Evolutionary conservation across 495 filamentous ascomycete species (phyloP).

Genomic region (Hypoxylon subgilvum): DNA sequence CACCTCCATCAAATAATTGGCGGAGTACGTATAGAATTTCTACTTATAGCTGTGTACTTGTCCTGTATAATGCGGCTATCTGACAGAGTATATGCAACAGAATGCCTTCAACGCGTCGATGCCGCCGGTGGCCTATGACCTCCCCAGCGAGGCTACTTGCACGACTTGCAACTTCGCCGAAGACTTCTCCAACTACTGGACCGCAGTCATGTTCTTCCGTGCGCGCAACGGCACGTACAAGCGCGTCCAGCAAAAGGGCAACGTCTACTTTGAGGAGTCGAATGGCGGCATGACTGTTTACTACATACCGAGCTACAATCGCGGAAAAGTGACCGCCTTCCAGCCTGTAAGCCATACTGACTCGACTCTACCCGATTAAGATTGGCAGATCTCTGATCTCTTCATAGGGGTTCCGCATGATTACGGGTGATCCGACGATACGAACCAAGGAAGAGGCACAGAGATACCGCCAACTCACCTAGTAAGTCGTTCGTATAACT

Average conservation of each 20-base stretch:
- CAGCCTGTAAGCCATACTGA: slow-evolving; percentile 32
- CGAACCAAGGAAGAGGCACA: slow-evolving; percentile 36
- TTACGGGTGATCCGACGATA: slow-evolving; percentile 37
- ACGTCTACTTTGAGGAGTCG: slow-evolving; percentile 45
- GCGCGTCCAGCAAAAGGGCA: slow-evolving; percentile 43
- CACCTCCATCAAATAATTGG: slow-evolving; percentile 48
- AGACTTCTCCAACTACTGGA: slow-evolving; percentile 52
- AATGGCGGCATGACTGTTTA: slow-evolving; percentile 49
- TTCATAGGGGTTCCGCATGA: slow-evolving; percentile 42
- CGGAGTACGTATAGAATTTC: slow-evolving; percentile 33
- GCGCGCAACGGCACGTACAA: slow-evolving; percentile 45
- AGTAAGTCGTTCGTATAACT: slow-evolving; percentile 17
- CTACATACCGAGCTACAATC: slow-evolving; percentile 48
- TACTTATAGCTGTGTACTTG: no score
- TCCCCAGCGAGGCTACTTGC: slow-evolving; percentile 40
- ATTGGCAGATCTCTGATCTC: not conserved
- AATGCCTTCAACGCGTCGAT: slow-evolving; percentile 46
- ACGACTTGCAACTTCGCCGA: slow-evolving; percentile 45
- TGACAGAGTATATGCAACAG: slow-evolving; percentile 7
- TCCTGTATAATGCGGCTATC: not conserved
- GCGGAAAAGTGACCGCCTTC: slow-evolving; percentile 44
- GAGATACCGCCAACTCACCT: slow-evolving; percentile 43
- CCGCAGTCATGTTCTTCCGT: slow-evolving; percentile 42
- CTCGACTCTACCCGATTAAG: not conserved
- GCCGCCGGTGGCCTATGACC: slow-evolving; percentile 37